Evolutionary conservation across 371 early-diverging fungal genomes (phyloP), one percentile per base, ranked within the genome.

Genomic region (Mortierella sp.): DNA sequence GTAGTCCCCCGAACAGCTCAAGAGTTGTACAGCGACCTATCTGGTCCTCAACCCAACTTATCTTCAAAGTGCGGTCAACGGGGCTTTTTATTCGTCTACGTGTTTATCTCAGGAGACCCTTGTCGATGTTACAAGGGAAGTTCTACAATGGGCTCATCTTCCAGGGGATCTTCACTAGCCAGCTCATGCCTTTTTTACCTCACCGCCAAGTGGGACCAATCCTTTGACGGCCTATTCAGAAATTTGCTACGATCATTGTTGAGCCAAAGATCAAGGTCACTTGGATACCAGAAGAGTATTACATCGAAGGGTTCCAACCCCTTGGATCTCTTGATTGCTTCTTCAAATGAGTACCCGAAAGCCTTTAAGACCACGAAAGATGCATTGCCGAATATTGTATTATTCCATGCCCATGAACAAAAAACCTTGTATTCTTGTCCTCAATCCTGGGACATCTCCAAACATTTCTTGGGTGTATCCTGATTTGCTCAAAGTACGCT

Each of bases 331-430:
- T 21, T 72, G 3, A 44, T 66, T 25, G 7, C 62, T 4, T 19
- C 7, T 7, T 62, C 63, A 2, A 30, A 53, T 29, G 52, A 52
- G 3, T 15, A 52, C 0, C 51, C 60, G 1, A 25, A 52, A 0
- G 73, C 60, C 11, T 2, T 67, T 7, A 26, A n/a, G 0, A 21
- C 28, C 9, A 58, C 53, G 25, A n/a, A 62, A 19, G 47, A 25
- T 67, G n/a, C 16, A 37, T 72, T 52, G 59, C 66, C 53, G 43
- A 58, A 16, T 72, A 72, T 18, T 67, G 67, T 25, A 48, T 67
- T 2, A 48, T 0, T n/a, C 7, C 73, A 66, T 14, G 67, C 73
- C n/a, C 58, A 58, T 48, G 46, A 53, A 6, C 14, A 18, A 28
- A 1, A 47, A 30, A 67, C 30, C 55, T 67, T 5, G 63, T 56